A percentile compares a stretch with the other conserved stretches of the same genome.
These are phyloP conservation scores for Pestalotiopsis fici DNA, from an alignment of 2,329 filamentous ascomycete species.

Conservation along the genomic window DNA sequence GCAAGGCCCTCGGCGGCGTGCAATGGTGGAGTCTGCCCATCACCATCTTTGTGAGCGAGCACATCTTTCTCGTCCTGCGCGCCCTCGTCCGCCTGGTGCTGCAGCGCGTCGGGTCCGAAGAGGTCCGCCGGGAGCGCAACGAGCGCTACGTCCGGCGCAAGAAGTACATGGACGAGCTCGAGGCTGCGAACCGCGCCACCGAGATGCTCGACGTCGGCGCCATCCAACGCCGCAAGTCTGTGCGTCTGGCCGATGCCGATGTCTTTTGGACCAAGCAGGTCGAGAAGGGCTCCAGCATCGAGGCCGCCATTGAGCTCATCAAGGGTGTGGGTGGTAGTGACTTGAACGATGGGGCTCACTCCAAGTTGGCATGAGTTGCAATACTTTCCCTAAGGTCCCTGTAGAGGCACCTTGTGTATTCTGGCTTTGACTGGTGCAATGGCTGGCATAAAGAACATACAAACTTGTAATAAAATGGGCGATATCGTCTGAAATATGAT, in stretches of 20 bases:
- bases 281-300: conserved; percentile 36
- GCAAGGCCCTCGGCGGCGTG: conserved; percentile 41
- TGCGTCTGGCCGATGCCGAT: conserved; percentile 26
- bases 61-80: conserved; percentile 67
- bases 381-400: background rate
- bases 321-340: conserved; percentile 18
- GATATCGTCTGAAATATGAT: no score
- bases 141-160: conserved; percentile 38
- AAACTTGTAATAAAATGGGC: no score
- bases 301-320: conserved; percentile 35
- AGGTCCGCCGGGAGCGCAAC: conserved; percentile 40
- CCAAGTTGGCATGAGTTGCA: background rate
- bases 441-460: no score
- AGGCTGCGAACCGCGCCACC: conserved; percentile 35
- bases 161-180: conserved; percentile 39
- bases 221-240: conserved; percentile 34
- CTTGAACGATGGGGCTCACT: background rate
- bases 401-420: background rate
- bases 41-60: conserved; percentile 73
- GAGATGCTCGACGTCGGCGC: conserved; percentile 34
- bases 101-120: conserved; percentile 38
- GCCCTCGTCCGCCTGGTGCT: conserved; percentile 36
- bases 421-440: background rate
- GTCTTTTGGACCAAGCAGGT: conserved; percentile 44
- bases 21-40: conserved; percentile 68